Base-by-base conservation (phyloP, 1,284 basidiomycete species). In the Ustilago crameri region DNA sequence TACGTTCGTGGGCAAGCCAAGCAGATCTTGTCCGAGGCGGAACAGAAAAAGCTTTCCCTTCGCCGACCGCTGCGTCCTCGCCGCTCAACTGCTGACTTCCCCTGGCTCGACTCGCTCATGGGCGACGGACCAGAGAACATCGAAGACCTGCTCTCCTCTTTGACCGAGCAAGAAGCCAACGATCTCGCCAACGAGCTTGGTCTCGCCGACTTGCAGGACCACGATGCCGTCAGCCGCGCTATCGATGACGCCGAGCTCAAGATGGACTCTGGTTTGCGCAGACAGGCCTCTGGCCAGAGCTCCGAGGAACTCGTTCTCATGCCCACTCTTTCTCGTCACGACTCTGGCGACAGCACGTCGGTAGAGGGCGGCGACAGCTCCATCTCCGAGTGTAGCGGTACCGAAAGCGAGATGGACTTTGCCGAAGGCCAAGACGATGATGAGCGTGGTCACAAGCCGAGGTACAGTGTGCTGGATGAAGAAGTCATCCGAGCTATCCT, bases 1-100 rank as follows among this genome's bases (percentile, higher is more conserved):
- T 79, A 70, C 20, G 77, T 79, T 4, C 52, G 56, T 9, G 57
- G 47, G 9, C 76, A 73, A n/a, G 69, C 74, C 4, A 65, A 70
- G 44, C 66, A 65, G 9, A 72, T 77, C 37, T 46, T 63, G 4
- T 53, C 59, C n/a, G 66, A 76, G 27, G 45, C 53, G 4, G 73
- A 77, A 41, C 47, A 64, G 41, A 64, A 67, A 38, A 65, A 65
- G 45, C 63, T 55, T 10, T 72, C 69, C 2, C 63, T 67, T 17
- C 59, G 59, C 17, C 51, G 62, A 4, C 69, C 62, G 1, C 17
- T 66, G 37, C 63, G 63, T 35, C 54, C 69, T 2, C 63, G 69
- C n/a, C 48, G 59, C 23, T 67, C 69, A 4, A 63, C 69, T 14
- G 69, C 69, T 41, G 69, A 72, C 30, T 63, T 62, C 18, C 55